Evolutionary conservation across 768 basidiomycete genomes (phyloP).

Genomic region (Mycena galericulata): DNA sequence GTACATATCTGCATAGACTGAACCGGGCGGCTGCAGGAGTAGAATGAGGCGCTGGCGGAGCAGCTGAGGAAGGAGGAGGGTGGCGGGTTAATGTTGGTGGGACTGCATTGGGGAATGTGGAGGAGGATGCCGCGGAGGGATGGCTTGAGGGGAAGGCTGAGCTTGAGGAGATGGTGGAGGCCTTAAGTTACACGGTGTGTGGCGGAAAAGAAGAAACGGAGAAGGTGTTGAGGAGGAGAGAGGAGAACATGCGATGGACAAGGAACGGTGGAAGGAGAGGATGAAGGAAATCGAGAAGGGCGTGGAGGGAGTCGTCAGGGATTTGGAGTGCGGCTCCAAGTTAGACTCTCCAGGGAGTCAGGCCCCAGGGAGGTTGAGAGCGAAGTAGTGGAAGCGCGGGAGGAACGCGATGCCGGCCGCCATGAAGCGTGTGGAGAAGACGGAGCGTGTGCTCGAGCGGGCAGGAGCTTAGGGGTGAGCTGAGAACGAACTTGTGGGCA

Average conservation of each 20-base stretch:
- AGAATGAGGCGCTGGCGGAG: constrained; percentile 77
- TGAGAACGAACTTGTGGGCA: constrained; percentile 71
- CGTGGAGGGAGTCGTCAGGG: constrained; percentile 73
- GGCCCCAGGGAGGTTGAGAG: constrained; percentile 63
- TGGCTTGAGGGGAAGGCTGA: constrained; percentile 81
- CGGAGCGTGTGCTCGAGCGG: constrained; percentile 73
- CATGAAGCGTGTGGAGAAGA: constrained; percentile 70
- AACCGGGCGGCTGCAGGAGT: constrained; percentile 87
- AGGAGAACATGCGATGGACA: constrained; percentile 69
- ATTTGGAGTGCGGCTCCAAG: constrained; percentile 68
- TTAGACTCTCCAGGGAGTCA: constrained; percentile 50
- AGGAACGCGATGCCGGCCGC: constrained; percentile 68
- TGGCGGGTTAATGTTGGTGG: constrained; percentile 66
- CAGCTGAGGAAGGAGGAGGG: constrained; percentile 65
- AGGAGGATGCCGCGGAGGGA: constrained; percentile 72
- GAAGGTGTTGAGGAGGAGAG: constrained; percentile 65
- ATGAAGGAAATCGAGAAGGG: constrained; percentile 80
- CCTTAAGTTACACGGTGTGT: constrained; percentile 61
- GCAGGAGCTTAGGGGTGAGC: constrained; percentile 74
- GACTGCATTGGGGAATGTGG: constrained; percentile 67
- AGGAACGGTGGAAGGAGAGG: constrained; percentile 75
- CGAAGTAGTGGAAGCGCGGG: constrained; percentile 57
- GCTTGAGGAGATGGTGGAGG: constrained; percentile 63
- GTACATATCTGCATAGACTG: constrained; percentile 86
- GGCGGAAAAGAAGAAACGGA: constrained; percentile 60